Evolutionary conservation across 495 filamentous ascomycete genomes (phyloP).

Genomic region (Annulohypoxylon nitens): DNA sequence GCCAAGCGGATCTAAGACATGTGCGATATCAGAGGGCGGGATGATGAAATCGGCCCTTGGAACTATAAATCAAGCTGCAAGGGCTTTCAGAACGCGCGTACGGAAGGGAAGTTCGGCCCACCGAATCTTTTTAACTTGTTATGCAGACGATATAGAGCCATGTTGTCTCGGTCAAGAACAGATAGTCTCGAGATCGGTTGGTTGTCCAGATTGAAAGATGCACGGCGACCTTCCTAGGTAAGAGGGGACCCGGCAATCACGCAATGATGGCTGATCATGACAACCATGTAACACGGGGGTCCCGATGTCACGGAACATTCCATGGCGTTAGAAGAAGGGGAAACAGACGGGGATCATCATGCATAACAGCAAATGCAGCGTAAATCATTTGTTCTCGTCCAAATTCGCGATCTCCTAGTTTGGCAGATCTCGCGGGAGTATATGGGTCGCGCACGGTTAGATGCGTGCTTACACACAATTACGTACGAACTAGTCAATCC

Average conservation of each 20-base stretch:
- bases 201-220: constrained; percentile 15
- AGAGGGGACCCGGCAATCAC: constrained; percentile 44
- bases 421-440: not conserved
- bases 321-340: constrained; percentile 16
- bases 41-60: constrained; percentile 36
- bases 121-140: constrained; percentile 9
- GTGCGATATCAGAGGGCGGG: constrained; percentile 21
- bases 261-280: constrained; percentile 40
- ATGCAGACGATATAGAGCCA: not conserved
- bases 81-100: constrained; percentile 16
- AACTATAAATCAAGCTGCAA: not conserved
- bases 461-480: not conserved
- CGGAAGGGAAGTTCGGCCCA: not conserved
- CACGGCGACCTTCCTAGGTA: constrained; percentile 39
- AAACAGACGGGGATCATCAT: not conserved
- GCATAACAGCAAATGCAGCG: not conserved
- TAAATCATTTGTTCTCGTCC: not conserved
- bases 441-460: not conserved
- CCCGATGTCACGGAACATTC: constrained; percentile 37
- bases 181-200: not conserved
- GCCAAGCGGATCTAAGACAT: constrained; percentile 2
- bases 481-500: not conserved
- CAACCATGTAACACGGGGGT: constrained; percentile 32
- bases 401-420: not conserved
- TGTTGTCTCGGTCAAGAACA: constrained; percentile 12